These are phyloP conservation scores for Nematocida major DNA, from an alignment of 371 early-diverging fungal species.

Conservation along the genomic window DNA sequence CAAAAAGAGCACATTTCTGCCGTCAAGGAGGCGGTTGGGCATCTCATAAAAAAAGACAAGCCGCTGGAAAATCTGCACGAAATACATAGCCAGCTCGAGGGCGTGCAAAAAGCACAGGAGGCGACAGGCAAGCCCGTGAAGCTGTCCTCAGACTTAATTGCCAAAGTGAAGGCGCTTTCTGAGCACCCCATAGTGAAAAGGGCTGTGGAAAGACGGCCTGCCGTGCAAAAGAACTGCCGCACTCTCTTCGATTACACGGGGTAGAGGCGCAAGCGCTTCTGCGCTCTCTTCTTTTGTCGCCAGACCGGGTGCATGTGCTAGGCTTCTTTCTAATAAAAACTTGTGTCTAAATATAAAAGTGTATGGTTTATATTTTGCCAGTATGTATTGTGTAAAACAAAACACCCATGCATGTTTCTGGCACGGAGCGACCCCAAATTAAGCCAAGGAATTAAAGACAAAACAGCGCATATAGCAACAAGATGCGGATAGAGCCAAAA, in stretches of 20 bases:
- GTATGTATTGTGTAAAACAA: too few species aligned
- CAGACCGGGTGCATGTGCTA: too few species aligned
- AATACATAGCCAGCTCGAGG: neutral
- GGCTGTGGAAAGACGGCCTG: neutral
- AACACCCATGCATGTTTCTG: too few species aligned
- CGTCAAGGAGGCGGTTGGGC: neutral
- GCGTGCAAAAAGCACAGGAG: neutral
- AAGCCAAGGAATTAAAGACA: too few species aligned
- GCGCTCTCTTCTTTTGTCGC: too few species aligned
- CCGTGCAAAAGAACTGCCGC: constrained; percentile 6
- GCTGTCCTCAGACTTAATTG: neutral
- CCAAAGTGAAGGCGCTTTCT: neutral
- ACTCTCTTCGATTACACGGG: constrained; percentile 36
- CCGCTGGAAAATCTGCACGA: neutral
- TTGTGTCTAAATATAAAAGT: too few species aligned
- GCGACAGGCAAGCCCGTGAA: neutral
- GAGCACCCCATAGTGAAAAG: constrained; percentile 9
- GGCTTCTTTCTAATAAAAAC: too few species aligned
- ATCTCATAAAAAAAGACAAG: neutral
- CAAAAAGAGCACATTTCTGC: constrained; percentile 24
- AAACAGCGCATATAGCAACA: too few species aligned
- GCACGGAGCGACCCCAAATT: too few species aligned
- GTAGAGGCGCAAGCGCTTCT: neutral
- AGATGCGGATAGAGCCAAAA: too few species aligned
- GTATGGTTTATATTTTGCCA: too few species aligned